These are phyloP conservation scores for Francoa sonchifolia DNA, from an alignment of 441 rosid genomes.

Conservation along the genomic window DNA sequence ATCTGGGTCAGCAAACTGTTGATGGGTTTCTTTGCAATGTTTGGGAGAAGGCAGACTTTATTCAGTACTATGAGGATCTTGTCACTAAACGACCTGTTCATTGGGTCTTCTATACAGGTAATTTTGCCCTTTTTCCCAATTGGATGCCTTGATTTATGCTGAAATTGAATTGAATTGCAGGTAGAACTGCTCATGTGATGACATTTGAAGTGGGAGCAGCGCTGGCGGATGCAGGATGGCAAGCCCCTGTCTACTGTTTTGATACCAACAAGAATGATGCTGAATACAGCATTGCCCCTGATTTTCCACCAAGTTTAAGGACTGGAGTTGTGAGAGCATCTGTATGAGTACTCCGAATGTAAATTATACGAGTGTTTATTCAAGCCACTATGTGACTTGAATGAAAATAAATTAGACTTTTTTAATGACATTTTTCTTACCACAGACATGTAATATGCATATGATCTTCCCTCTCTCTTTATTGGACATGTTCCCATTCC, in stretches of 20 bases:
- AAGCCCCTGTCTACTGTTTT: conserved; percentile 67
- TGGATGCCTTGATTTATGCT: neutral
- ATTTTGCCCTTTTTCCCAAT: neutral
- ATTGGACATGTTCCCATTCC: too few relatives aligned
- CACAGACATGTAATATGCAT: too few relatives aligned
- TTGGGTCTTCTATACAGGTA: conserved; percentile 70
- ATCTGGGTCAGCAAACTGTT: conserved; percentile 42
- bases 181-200: conserved; percentile 66
- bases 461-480: too few relatives aligned
- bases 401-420: too few relatives aligned
- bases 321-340: too few relatives aligned
- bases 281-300: neutral
- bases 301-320: too few relatives aligned
- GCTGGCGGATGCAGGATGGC: conserved; percentile 61
- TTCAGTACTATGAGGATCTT: conserved; percentile 68
- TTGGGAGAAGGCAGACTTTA: conserved; percentile 74
- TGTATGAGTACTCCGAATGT: too few relatives aligned
- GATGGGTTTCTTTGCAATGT: conserved; percentile 65
- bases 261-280: neutral
- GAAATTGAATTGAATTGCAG: conserved; percentile 18
- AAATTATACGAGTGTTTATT: too few relatives aligned
- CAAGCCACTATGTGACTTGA: too few relatives aligned
- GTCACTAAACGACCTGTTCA: conserved; percentile 52
- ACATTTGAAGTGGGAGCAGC: conserved; percentile 66
- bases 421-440: too few relatives aligned